A percentile compares a stretch with the other conserved stretches of the same genome.
phyloP scores from a whole-genome alignment of 306 rosid genomes.

The Elaeagnus macrophylla region DNA sequence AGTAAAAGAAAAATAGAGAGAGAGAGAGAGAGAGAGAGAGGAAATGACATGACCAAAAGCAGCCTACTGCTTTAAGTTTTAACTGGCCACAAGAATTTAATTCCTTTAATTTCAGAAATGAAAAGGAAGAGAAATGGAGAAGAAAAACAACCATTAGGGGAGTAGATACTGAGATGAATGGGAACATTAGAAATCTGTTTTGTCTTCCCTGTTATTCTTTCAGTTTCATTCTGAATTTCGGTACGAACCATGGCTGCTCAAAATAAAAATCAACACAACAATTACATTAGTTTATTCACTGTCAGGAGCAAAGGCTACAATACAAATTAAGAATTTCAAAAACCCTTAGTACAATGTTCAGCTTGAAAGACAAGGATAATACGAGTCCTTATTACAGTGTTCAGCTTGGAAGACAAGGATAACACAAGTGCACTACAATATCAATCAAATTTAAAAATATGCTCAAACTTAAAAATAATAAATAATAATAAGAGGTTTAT shows the following conservation, averaged over 20 bases:
- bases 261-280: background rate
- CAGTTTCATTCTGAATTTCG: slow-evolving; percentile 95
- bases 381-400: too few relatives aligned
- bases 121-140: background rate
- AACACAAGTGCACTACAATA: background rate
- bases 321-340: too few relatives aligned
- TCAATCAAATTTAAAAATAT: background rate
- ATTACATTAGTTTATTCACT: background rate
- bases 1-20: background rate
- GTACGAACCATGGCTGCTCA: slow-evolving; percentile 70
- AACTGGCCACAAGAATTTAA: background rate
- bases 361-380: too few relatives aligned
- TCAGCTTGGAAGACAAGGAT: too few relatives aligned
- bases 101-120: background rate
- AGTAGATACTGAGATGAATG: slow-evolving; percentile 95
- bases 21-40: background rate
- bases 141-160: slow-evolving; percentile 62
- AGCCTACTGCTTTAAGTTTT: background rate
- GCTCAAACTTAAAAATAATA: background rate
- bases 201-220: slow-evolving; percentile 72
- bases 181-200: slow-evolving; percentile 90
- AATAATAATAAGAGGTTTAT: background rate
- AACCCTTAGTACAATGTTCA: too few relatives aligned
- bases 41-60: background rate
- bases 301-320: background rate